Conservation (phyloP, 2,329 filamentous ascomycete genomes). For the Xenosphaeropsis pyriputrescens region DNA sequence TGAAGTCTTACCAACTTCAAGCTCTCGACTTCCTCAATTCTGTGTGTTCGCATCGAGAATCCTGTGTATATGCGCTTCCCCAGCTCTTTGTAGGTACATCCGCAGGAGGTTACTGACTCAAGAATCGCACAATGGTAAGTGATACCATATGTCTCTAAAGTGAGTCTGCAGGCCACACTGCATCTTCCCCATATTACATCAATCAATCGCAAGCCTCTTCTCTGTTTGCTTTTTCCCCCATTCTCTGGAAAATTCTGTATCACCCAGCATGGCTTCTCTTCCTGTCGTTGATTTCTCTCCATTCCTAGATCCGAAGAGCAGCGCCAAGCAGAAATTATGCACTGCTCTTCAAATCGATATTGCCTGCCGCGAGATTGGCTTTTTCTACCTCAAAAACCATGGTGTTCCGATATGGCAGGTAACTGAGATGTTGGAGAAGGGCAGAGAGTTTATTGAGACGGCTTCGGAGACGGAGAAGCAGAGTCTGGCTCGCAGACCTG, state of each 20-base stretch:
- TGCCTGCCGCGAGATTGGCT: slow-evolving; percentile 5
- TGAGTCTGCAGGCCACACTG: too few species aligned
- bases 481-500: slow-evolving; percentile 1
- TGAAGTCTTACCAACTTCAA: too few species aligned
- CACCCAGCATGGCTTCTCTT: not conserved
- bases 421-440: not conserved
- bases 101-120: too few species aligned
- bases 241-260: not conserved
- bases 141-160: too few species aligned
- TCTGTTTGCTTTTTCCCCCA: too few species aligned
- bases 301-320: slow-evolving; percentile 2
- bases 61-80: too few species aligned
- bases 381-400: slow-evolving; percentile 6
- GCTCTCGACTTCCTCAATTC: too few species aligned
- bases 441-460: slow-evolving; percentile 1
- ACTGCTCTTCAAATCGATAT: slow-evolving; percentile 3
- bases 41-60: too few species aligned
- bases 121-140: too few species aligned
- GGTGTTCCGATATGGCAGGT: slow-evolving; percentile 1
- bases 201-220: too few species aligned
- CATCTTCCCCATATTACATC: too few species aligned
- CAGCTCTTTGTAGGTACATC: too few species aligned
- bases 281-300: slow-evolving; percentile 3
- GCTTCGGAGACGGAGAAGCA: slow-evolving; percentile 4
- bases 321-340: not conserved